phyloP scores from a whole-genome alignment of 306 rosid genomes.

The Quercus alba region DNA sequence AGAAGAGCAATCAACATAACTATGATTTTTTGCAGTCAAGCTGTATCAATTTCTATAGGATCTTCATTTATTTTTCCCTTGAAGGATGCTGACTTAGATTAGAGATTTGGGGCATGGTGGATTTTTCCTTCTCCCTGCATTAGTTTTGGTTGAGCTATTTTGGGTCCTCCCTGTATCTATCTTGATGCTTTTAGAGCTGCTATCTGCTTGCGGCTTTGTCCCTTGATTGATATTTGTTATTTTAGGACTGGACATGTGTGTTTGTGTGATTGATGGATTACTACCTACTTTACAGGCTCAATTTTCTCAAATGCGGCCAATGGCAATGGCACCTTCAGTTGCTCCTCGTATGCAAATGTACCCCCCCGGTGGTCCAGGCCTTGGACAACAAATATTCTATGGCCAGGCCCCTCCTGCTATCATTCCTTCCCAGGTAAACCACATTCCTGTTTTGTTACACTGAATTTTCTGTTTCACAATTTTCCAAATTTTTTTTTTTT shows the following conservation, averaged over 20 bases:
- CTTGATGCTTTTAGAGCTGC: conserved; percentile 1
- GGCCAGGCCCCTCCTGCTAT: conserved; percentile 98
- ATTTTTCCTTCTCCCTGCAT: not conserved
- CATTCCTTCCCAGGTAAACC: conserved; percentile 90
- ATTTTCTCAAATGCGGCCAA: conserved; percentile 93
- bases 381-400: conserved; percentile 94
- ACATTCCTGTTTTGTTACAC: not conserved
- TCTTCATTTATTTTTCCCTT: not conserved
- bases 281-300: conserved; percentile 62
- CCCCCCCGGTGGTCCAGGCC: conserved; percentile 95
- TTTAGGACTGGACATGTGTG: not conserved
- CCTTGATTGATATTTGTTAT: not conserved
- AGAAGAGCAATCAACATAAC: not conserved
- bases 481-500: not conserved
- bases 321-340: conserved; percentile 78
- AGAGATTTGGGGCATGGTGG: not conserved
- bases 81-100: not conserved
- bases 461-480: not conserved
- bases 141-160: not conserved
- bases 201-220: not conserved
- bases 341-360: conserved; percentile 97
- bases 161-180: not conserved
- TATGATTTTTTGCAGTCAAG: not conserved
- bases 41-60: not conserved
- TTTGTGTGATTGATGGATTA: conserved; percentile 2